Evolutionary conservation across 1,139 yeast species (phyloP), one percentile per base, ranked within the genome.

Genomic region (Zhuliangozyma parablackwelliae): DNA sequence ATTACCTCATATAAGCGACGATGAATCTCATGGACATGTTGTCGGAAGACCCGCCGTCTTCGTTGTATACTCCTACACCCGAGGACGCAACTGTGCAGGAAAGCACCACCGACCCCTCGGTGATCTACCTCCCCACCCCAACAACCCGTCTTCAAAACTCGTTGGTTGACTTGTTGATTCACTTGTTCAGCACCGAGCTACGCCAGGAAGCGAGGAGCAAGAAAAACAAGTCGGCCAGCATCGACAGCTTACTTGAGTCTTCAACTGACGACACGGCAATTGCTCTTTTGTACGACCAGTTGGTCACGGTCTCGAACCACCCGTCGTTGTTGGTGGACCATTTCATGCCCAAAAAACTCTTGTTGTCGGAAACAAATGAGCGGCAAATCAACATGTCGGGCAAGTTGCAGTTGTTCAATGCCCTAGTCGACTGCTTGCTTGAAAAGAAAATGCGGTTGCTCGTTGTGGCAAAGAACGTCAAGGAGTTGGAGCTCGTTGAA

Each of bases 241-340:
- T 70, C 21, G 63, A 60, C 39, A 64, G 67, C 38, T 54, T 70
- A 26, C 52, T 70, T 29, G 47, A 45, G 21, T 34, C 46, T 21
- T 26, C 28, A n/a, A 6, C n/a, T 12, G 28, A 11, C 12, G 10
- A 26, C 28, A 9, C 11, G 12, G 28, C 12, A 6, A 26, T 24
- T 20, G 23, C 13, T 16, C 10, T 80, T 30, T 61, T 83, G 23
- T 67, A 69, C 36, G 71, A 74, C 9, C 81, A 77, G 48, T 53
- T 81, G 8, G 53, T 65, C 26, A 67, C 72, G 13, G 62, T 81
- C 0, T 65, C 72, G 3, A 77, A 74, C 48, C 89, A 84, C 53
- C 88, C 90, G 1, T 78, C 82, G 29, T 59, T 83, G 31, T 53
- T 83, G 29, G 89, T 83, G 26, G 86, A 82, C 49, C 92, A 84